These are phyloP conservation scores for Dendrocalamus latiflorus DNA, from an alignment of 202 grass and related monocot genomes.

Conservation along the genomic window DNA sequence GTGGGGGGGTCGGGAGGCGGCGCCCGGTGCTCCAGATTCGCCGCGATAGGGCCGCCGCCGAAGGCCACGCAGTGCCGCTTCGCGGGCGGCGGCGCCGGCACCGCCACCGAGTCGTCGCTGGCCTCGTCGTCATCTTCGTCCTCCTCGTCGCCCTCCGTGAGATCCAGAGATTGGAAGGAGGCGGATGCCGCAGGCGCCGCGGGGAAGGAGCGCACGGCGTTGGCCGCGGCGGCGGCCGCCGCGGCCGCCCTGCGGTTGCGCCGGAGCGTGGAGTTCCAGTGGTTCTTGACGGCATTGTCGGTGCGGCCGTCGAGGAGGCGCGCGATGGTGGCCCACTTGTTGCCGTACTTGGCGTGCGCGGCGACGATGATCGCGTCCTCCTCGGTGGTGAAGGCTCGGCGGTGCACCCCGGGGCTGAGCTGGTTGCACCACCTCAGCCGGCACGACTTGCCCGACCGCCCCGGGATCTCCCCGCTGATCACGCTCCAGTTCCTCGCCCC, in stretches of 20 bases:
- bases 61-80: no score
- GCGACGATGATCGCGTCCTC: constrained; percentile 55
- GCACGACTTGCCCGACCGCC: constrained; percentile 84
- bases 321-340: constrained; percentile 92
- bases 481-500: constrained; percentile 75
- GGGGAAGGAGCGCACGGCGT: no score
- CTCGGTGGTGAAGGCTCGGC: constrained; percentile 63
- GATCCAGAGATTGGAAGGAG: no score
- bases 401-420: constrained; percentile 78
- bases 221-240: no score
- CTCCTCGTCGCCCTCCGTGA: no score
- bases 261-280: constrained; percentile 93
- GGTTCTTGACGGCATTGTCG: constrained; percentile 97
- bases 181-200: no score
- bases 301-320: constrained; percentile 67
- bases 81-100: no score
- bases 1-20: no score
- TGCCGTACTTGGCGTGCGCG: constrained; percentile 51
- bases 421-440: constrained; percentile 92
- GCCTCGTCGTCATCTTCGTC: no score
- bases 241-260: constrained; percentile 43
- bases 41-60: no score
- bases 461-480: constrained; percentile 57
- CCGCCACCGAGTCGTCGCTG: no score
- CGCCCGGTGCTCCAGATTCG: no score